Conservation (phyloP, 1,284 basidiomycete species). For the Pascua sp. region DNA sequence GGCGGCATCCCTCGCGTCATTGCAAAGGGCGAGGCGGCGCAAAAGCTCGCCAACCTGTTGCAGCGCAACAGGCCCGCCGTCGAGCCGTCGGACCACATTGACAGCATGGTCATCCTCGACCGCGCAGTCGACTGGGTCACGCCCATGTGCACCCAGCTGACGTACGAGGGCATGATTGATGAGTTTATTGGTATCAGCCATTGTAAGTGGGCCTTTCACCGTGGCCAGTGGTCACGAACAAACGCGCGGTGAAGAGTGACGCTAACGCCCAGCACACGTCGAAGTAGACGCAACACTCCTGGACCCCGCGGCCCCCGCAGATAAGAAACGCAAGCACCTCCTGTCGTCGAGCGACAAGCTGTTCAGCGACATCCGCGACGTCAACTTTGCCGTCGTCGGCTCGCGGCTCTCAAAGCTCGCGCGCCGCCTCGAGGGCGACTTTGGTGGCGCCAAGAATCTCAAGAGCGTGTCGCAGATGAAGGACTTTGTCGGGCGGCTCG, state of each 20-base stretch:
- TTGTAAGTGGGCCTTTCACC: constrained; percentile 54
- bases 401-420: constrained; percentile 77
- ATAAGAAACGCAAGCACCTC: constrained; percentile 79
- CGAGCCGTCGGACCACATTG: constrained; percentile 58
- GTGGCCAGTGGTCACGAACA: too few relatives aligned
- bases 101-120: constrained; percentile 85
- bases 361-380: constrained; percentile 76
- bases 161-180: constrained; percentile 95
- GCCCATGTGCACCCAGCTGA: constrained; percentile 90
- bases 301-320: constrained; percentile 54
- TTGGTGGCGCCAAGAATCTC: constrained; percentile 52
- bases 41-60: constrained; percentile 75
- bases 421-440: constrained; percentile 81
- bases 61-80: constrained; percentile 55
- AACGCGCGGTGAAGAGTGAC: constrained; percentile 5
- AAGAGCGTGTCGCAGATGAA: constrained; percentile 88
- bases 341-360: constrained; percentile 76
- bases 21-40: constrained; percentile 86
- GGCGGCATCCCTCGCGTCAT: constrained; percentile 88
- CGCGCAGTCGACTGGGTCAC: constrained; percentile 93
- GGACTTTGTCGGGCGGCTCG: constrained; percentile 92
- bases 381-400: constrained; percentile 93
- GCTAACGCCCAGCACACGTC: constrained; percentile 65
- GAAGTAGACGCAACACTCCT: constrained; percentile 81
- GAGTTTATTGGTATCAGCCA: constrained; percentile 87